phyloP scores from a whole-genome alignment of 495 filamentous ascomycete species.

The Aspergillus haitiensis region DNA sequence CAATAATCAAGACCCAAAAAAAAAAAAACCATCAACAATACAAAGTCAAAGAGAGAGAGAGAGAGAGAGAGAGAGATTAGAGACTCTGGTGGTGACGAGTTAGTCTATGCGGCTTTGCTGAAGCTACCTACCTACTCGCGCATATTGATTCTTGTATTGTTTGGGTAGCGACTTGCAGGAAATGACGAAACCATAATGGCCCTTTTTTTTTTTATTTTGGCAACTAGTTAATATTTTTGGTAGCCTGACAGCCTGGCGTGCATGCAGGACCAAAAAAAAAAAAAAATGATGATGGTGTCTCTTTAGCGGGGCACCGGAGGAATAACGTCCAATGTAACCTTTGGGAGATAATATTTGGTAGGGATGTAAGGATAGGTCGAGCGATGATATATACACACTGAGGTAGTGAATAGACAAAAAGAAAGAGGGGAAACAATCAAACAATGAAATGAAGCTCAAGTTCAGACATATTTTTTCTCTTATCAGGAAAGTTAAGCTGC shows the following conservation, averaged over 20 bases:
- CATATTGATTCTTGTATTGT: not conserved
- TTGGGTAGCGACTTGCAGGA: not conserved
- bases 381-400: no score
- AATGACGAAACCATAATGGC: not conserved
- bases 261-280: not conserved
- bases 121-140: not conserved
- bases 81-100: slow-evolving; percentile 12
- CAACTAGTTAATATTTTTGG: not conserved
- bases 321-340: not conserved
- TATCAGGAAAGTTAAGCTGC: no score
- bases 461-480: no score
- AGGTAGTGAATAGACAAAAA: no score
- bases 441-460: no score
- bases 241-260: slow-evolving; percentile 16
- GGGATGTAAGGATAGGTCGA: not conserved
- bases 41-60: not conserved
- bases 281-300: not conserved
- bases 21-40: not conserved
- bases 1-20: not conserved
- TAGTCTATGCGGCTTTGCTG: slow-evolving; percentile 8
- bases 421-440: no score
- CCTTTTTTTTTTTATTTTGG: not conserved
- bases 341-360: not conserved
- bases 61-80: not conserved
- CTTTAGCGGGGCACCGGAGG: not conserved